A percentile compares a stretch with the other conserved stretches of the same genome.
Evolutionary conservation across 1,284 basidiomycete species (phyloP).

Genomic region (Austroboletus niveus): DNA sequence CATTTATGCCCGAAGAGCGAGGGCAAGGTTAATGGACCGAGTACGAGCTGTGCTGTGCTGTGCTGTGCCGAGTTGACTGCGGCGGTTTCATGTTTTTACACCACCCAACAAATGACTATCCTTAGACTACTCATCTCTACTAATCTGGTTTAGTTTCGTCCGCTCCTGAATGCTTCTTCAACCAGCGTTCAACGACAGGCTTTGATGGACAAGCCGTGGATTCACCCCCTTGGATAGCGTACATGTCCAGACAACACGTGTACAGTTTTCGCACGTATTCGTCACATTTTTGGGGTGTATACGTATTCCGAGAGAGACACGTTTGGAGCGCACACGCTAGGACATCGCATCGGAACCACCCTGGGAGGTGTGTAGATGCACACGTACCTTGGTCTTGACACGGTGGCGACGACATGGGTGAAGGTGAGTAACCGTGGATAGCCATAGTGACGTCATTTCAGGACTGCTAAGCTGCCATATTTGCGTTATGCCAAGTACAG

Average conservation of each 20-base stretch:
- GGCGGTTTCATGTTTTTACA: too few species aligned
- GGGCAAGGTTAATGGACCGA: too few species aligned
- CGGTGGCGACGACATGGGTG: not conserved
- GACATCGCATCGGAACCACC: not conserved
- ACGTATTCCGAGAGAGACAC: constrained; percentile 64
- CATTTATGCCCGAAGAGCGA: too few species aligned
- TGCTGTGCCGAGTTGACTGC: too few species aligned
- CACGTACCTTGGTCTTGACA: constrained; percentile 35
- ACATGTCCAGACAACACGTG: constrained; percentile 41
- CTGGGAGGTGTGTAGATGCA: not conserved
- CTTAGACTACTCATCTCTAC: too few species aligned
- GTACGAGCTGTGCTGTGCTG: too few species aligned
- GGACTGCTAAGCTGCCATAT: too few species aligned
- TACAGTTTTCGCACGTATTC: constrained; percentile 40
- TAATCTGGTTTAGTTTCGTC: too few species aligned
- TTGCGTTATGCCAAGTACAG: too few species aligned
- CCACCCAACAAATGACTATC: too few species aligned
- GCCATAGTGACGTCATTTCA: not conserved
- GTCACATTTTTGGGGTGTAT: constrained; percentile 61
- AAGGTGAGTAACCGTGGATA: too few species aligned
- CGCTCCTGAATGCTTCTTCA: constrained; percentile 35
- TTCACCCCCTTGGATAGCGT: constrained; percentile 38
- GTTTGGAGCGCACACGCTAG: constrained; percentile 61
- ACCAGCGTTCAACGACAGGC: constrained; percentile 55
- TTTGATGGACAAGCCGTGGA: constrained; percentile 65